Evolutionary conservation across 2,329 filamentous ascomycete species (phyloP), one percentile per base, ranked within the genome.

Genomic region (Leptoxyphium fumago): DNA sequence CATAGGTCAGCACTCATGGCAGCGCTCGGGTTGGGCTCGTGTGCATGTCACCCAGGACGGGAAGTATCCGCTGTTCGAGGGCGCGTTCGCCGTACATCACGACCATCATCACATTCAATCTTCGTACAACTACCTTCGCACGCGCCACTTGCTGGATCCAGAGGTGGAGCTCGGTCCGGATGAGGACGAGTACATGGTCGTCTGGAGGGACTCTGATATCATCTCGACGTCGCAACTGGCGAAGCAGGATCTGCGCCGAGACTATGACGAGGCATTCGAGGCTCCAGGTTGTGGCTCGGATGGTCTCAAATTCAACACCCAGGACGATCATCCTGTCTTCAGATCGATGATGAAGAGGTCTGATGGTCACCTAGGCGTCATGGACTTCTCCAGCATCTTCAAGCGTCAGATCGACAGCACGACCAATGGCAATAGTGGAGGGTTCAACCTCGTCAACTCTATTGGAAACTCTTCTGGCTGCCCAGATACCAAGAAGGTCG

Each of bases 201-300:
- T 95, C 1, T 96, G 85, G 73, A 77, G 88, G 51, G 88, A 96
- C 59, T 94, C 87, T 26, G 91, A 98, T 61, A 77, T 95, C 56
- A 52, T 55, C 38, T 55, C 61, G 14, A 54, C 59, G 46, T 58
- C 55, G 48, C 57, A 57, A n/a, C 42, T 42, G 29, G 62, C 65
- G 32, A 73, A 74, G 44, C 64, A 68, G 17, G 81, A 89, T 49
- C 63, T 91, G 53, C 83, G 78, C 64, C 75, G 84, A 48, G 30
- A 46, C 30, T 30, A 42, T 5, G 48, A 45, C 14, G 45, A 47
- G 7, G 49, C 47, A 11, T 45, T 44, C 7, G 48, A 52, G 11
- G 48, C 49, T 10, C 43, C 46, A 11, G 32, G 32, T 4, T 98
- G 91, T 61, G 70, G 71, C 18, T 78, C 86, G 3, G 86, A 96